phyloP scores from a whole-genome alignment of 1,139 yeast species.

The Suhomyces terraborum region DNA sequence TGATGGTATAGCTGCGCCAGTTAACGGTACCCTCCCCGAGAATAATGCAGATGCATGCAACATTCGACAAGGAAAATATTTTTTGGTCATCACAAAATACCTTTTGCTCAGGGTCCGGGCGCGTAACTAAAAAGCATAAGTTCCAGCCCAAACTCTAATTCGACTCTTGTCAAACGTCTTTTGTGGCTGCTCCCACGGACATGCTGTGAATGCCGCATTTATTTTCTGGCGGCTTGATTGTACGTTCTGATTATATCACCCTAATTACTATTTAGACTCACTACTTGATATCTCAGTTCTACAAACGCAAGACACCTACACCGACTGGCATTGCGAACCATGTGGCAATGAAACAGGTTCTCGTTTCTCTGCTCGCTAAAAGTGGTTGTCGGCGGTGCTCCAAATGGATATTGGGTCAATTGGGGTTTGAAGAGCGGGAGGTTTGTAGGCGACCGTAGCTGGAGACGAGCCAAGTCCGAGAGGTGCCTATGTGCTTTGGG shows the following conservation, averaged over 20 bases:
- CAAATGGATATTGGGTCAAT: too few relatives aligned
- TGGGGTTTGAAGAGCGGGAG: too few relatives aligned
- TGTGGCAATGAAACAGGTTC: too few relatives aligned
- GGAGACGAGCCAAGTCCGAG: too few relatives aligned
- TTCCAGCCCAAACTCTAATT: background rate
- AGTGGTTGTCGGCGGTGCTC: too few relatives aligned
- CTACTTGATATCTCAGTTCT: background rate
- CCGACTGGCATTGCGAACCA: background rate
- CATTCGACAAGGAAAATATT: background rate
- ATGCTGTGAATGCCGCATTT: background rate
- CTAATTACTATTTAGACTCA: slow-evolving; percentile 1
- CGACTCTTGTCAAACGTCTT: slow-evolving; percentile 2
- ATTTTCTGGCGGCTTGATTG: slow-evolving; percentile 1
- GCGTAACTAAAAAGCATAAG: background rate
- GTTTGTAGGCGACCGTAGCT: too few relatives aligned
- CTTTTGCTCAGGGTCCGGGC: background rate
- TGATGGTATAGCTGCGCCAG: background rate
- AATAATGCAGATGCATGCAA: slow-evolving; percentile 2
- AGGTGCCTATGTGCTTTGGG: too few relatives aligned
- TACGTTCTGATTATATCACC: slow-evolving; percentile 4
- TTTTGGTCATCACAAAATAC: background rate
- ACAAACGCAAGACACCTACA: background rate
- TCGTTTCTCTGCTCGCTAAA: too few relatives aligned
- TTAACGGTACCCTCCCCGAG: slow-evolving; percentile 6
- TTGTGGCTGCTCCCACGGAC: background rate